A percentile compares a stretch with the other conserved stretches of the same genome.
Evolutionary conservation across 306 rosid genomes (phyloP).

Genomic region (Rosa lucieae): DNA sequence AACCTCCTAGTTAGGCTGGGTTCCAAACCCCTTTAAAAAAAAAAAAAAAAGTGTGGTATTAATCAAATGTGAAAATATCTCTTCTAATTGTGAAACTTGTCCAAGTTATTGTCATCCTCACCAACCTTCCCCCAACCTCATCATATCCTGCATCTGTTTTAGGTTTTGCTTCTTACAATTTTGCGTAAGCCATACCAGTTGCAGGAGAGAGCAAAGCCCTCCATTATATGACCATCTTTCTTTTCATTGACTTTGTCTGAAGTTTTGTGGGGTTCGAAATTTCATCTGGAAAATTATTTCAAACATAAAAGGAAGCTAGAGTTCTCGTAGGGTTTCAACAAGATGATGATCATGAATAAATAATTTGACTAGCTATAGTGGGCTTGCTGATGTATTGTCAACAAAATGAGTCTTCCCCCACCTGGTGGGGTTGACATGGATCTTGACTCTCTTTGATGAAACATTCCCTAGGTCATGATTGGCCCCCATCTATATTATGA

Average conservation of each 20-base stretch:
- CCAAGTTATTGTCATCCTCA: constrained; percentile 33
- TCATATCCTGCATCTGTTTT: not conserved
- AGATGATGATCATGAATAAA: constrained; percentile 48
- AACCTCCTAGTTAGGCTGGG: too few species aligned
- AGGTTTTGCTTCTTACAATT: not conserved
- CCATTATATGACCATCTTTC: constrained; percentile 47
- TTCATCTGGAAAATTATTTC: constrained; percentile 31
- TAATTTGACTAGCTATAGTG: constrained; percentile 46
- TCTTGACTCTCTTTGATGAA: constrained; percentile 82
- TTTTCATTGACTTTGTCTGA: constrained; percentile 64
- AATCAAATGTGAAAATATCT: constrained; percentile 13
- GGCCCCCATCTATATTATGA: constrained; percentile 35
- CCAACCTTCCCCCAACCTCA: constrained; percentile 32
- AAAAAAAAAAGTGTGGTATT: constrained; percentile 9
- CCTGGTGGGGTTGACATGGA: constrained; percentile 90
- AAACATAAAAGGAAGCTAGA: constrained; percentile 37
- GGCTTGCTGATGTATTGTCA: constrained; percentile 52
- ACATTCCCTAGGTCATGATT: constrained; percentile 64
- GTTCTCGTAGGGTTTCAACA: constrained; percentile 28
- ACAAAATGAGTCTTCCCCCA: constrained; percentile 33
- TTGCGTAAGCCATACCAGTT: not conserved
- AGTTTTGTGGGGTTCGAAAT: constrained; percentile 35
- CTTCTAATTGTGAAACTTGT: constrained; percentile 23
- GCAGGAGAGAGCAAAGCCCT: not conserved
- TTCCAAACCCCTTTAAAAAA: too few species aligned